phyloP scores from a whole-genome alignment of 305 asterid genomes.

The Fraxinus nigra region DNA sequence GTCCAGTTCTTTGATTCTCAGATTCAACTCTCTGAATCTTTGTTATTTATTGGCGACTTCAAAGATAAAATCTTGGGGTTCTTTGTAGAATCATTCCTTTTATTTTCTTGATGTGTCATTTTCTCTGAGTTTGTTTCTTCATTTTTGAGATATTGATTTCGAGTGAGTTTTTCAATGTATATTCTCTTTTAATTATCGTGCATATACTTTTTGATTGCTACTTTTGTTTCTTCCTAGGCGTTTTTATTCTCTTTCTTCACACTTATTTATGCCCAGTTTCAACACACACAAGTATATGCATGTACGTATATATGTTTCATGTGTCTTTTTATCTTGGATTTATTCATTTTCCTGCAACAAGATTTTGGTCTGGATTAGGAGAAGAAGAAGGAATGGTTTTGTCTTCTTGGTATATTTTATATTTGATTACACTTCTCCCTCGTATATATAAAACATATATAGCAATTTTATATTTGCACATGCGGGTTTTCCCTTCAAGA shows the following conservation, averaged over 20 bases:
- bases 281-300: background rate
- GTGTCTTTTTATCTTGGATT: conserved; percentile 66
- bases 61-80: conserved; percentile 33
- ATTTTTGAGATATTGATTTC: conserved; percentile 15
- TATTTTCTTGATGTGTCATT: conserved; percentile 42
- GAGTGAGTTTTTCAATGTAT: conserved; percentile 75
- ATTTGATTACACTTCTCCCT: conserved; percentile 51
- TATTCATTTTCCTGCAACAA: conserved; percentile 54
- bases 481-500: conserved; percentile 29
- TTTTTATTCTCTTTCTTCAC: conserved; percentile 72
- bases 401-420: conserved; percentile 68
- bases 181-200: conserved; percentile 67
- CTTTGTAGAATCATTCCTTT: conserved; percentile 14
- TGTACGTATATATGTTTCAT: conserved; percentile 11
- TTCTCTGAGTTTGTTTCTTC: conserved; percentile 37
- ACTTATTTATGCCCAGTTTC: conserved; percentile 20
- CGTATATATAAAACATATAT: conserved; percentile 1
- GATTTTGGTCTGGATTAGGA: conserved; percentile 60
- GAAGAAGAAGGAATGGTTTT: conserved; percentile 61
- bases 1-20: conserved; percentile 34
- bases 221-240: conserved; percentile 81
- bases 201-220: conserved; percentile 34
- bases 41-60: conserved; percentile 18
- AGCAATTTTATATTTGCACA: conserved; percentile 32
- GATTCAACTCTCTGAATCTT: conserved; percentile 24